Base-by-base conservation (phyloP, 345 rosid genomes). In the Rhizophora apiculata region DNA sequence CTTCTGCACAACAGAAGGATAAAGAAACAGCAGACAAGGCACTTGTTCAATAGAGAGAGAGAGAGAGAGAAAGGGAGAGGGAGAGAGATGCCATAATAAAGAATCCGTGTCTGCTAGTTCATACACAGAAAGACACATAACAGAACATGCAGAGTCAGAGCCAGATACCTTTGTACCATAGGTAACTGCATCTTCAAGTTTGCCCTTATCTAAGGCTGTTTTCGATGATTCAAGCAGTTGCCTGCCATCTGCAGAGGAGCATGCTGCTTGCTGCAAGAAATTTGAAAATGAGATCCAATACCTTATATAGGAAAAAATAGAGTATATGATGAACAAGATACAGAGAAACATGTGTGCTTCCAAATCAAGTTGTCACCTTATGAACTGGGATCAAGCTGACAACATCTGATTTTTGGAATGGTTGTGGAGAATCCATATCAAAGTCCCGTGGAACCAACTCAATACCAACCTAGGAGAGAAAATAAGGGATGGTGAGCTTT, bases 201-300 rank as follows among this genome's bases (percentile, higher is more conserved):
- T 95, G 74, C 99, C 99, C 76, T 95, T 95, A 78, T 95, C 99
- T 68, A 92, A 81, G 71, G 99, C 99, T 64, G 99, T 92, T 85
- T 95, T 95, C 68, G 99, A 95, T 65, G 96, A 95, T 81, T 95
- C 99, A 65, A 95, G 82, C 72, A 95, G 99, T 69, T 92, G 97
- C 70, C 99, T 87, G 77, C 99, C 99, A 83, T 95, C 98, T 24
- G 99, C 99, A 80, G 99, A 90, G 70, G 99, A 90, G 85, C 96
- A 95, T 63, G 99, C 96, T 60, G 96, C 97, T 95, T 95, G 97
- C 99, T 95, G 92, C 76, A 75, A 58, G 78, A 60, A 77, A 76
- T 54, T 78, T 71, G 60, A 81, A 60, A 71, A 75, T 15, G 54
- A 68, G 65, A 37, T 21, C 67, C 59, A 56, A 43, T 19, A 76